phyloP scores from a whole-genome alignment of 495 filamentous ascomycete species.

The Xylaria grammica region DNA sequence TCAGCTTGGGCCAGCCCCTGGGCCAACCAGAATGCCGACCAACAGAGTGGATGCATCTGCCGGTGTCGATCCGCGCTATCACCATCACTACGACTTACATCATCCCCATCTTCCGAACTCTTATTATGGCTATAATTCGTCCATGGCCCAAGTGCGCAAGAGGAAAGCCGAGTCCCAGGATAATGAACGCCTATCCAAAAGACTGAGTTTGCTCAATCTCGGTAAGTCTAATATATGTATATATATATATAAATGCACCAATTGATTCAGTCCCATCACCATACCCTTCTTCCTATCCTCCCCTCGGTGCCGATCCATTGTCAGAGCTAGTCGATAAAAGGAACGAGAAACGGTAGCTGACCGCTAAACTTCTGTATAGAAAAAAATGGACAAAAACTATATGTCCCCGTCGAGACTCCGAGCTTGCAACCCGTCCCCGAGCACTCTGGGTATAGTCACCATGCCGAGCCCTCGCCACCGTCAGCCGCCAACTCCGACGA shows the following conservation, averaged over 20 bases:
- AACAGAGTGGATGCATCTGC: constrained; percentile 11
- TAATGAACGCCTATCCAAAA: constrained; percentile 73
- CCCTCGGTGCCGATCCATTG: too few relatives aligned
- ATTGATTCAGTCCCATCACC: not conserved
- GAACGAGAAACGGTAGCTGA: constrained; percentile 4
- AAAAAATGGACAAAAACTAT: constrained; percentile 59
- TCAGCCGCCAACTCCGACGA: constrained; percentile 51
- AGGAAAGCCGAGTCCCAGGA: constrained; percentile 56
- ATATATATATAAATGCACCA: not conserved
- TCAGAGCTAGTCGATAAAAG: too few relatives aligned
- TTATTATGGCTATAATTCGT: constrained; percentile 28
- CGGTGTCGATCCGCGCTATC: constrained; percentile 1
- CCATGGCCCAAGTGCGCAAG: constrained; percentile 48
- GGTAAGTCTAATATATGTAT: constrained; percentile 56
- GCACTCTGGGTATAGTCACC: not conserved
- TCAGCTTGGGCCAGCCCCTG: constrained; percentile 29
- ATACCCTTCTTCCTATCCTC: too few relatives aligned
- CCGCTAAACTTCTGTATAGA: constrained; percentile 38
- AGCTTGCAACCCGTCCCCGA: constrained; percentile 29
- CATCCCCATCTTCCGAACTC: not conserved
- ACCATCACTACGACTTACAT: constrained; percentile 14
- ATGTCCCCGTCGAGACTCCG: constrained; percentile 57
- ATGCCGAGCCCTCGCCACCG: not conserved
- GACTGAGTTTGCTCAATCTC: constrained; percentile 79
- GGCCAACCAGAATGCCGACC: not conserved